Base-by-base conservation (phyloP, 352 stramenopile species). In the Pythium biforme region DNA sequence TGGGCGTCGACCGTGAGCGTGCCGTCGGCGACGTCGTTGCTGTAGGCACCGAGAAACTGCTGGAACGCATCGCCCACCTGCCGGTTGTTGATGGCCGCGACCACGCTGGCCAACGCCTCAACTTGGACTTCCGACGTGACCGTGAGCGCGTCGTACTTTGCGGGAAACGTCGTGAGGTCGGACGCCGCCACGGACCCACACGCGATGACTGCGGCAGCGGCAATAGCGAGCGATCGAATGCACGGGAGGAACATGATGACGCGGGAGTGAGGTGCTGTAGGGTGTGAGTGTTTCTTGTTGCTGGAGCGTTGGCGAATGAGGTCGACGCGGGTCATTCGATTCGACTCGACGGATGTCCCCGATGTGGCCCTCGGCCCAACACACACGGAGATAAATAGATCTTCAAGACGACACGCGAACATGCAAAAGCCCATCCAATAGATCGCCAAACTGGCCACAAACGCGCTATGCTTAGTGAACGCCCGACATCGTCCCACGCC, bases 71-170 rank as follows among this genome's bases (percentile, higher is more conserved):
- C 33, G 14, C n/a, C 43, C 33, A 34, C 45, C 0, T 48, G 15
- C 2, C 17, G 12, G 41, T 52, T 55, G 27, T 47, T 26, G 55
- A 27, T 26, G 17, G 7, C 14, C 15, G 34, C 37, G 29, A 62
- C 55, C 2, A 45, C 41, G 17, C 23, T 34, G 19, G 45, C 43
- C 17, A 62, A 31, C 25, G 45, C 55, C 41, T 62, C 55, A 4
- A 62, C 55, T n/a, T 62, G 55, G 17, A 62, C 41, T 37, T 62
- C 55, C 5, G 43, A 55, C 3, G 55, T 62, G 22, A 62, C 55
- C 19, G 45, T 55, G 45, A 62, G 41, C 20, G 26, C 45, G 31
- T 62, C 33, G 33, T 55, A 55, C 17, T 62, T 15, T 1, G 26
- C n/a, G 1, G 27, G 33, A 20, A 61, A 61, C 19, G 23, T 41